A percentile compares a stretch with the other conserved stretches of the same genome.
Conservation (phyloP, 225 moss, liverwort and hornwort genomes). For the Bryoerythrophyllum caledonicum region DNA sequence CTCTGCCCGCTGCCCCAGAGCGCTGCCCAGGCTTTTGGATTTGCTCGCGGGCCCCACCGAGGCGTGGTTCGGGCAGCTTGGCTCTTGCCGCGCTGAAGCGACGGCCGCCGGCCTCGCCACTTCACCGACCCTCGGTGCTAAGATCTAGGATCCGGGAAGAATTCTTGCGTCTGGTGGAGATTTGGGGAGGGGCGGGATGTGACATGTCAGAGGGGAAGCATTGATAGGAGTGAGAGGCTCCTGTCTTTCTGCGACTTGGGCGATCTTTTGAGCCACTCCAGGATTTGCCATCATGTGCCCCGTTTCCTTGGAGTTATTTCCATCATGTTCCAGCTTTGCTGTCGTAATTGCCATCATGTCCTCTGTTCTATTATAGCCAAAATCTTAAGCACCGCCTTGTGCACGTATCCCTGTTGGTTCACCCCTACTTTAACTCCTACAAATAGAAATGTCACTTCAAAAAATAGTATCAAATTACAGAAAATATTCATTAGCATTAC, state of each 20-base stretch:
- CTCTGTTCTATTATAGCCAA: neutral
- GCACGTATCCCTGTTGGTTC: too few species aligned
- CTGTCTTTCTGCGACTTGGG: neutral
- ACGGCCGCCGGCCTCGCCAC: neutral
- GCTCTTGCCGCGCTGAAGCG: constrained; percentile 20
- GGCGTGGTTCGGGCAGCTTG: neutral
- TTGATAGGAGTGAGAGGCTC: too few species aligned
- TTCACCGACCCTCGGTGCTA: neutral
- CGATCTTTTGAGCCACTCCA: neutral
- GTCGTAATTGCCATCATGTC: constrained; percentile 1
- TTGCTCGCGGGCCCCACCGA: neutral
- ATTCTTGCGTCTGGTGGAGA: neutral
- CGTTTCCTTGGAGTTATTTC: neutral
- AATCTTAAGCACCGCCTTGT: too few species aligned
- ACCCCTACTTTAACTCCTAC: too few species aligned
- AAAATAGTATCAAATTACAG: too few species aligned
- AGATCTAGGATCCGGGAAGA: neutral
- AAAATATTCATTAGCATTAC: too few species aligned
- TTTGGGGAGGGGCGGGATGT: neutral
- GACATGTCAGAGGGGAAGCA: neutral
- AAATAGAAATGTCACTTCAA: too few species aligned
- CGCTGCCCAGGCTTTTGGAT: neutral
- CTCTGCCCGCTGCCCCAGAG: neutral
- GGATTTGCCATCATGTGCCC: neutral
- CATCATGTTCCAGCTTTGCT: neutral